Conservation (phyloP, 257 asterid species). For the Gynochthodes officinalis region DNA sequence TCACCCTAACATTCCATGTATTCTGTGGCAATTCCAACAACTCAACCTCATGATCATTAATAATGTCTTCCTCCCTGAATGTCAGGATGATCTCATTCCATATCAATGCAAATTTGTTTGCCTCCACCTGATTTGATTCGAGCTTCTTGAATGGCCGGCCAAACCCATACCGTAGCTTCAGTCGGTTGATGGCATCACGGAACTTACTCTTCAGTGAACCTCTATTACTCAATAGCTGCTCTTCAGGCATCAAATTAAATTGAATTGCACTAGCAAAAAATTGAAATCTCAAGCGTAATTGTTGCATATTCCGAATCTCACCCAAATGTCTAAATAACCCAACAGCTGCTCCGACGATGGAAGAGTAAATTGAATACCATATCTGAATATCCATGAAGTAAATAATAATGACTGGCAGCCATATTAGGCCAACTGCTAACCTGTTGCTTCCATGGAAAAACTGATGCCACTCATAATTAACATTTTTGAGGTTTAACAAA, state of each 20-base stretch:
- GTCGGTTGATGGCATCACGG: conserved; percentile 69
- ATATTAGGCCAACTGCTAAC: conserved; percentile 80
- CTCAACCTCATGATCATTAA: conserved; percentile 88
- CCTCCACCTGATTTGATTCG: conserved; percentile 93
- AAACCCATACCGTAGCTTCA: conserved; percentile 91
- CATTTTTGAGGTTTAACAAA: conserved; percentile 45
- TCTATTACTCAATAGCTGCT: conserved; percentile 74
- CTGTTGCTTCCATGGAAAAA: conserved; percentile 71
- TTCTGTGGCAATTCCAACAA: conserved; percentile 88
- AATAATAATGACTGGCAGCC: conserved; percentile 92
- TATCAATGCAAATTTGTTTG: conserved; percentile 89
- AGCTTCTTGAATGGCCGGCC: conserved; percentile 94
- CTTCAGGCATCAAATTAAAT: conserved; percentile 98
- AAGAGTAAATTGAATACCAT: conserved; percentile 93
- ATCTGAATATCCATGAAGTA: conserved; percentile 96
- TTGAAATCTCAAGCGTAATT: conserved; percentile 90
- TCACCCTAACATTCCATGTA: conserved; percentile 89
- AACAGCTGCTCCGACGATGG: conserved; percentile 83
- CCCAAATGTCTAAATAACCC: conserved; percentile 98
- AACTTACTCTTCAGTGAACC: conserved; percentile 80
- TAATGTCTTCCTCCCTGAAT: conserved; percentile 93
- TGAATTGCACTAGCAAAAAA: conserved; percentile 98
- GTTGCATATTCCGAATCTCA: conserved; percentile 94
- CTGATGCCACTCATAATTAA: conserved; percentile 79
- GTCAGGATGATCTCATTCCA: conserved; percentile 89